phyloP scores from a whole-genome alignment of 192 early-diverging fungal genomes.

The Backusella parvicylindrica region DNA sequence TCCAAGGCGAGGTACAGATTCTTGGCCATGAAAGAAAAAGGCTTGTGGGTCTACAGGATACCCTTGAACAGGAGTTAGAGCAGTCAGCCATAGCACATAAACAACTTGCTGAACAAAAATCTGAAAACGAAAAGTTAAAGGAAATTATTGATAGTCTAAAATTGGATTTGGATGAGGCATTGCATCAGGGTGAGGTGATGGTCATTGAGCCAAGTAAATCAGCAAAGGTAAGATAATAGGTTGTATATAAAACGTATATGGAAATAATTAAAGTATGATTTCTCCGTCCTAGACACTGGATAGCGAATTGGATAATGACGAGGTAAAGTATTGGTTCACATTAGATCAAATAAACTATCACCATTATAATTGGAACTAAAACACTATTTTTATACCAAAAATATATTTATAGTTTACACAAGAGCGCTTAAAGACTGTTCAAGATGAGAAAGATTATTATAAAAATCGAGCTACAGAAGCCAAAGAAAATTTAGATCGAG shows the following conservation, averaged over 20 bases:
- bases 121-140: slow-evolving; percentile 37
- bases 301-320: slow-evolving; percentile 12
- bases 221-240: neutral
- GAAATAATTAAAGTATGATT: neutral
- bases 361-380: neutral
- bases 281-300: slow-evolving; percentile 12
- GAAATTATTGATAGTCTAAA: slow-evolving; percentile 39
- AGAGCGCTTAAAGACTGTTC: slow-evolving; percentile 17
- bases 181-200: slow-evolving; percentile 8
- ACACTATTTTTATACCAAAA: neutral
- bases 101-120: slow-evolving; percentile 36
- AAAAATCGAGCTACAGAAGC: slow-evolving; percentile 27
- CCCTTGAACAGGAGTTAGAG: slow-evolving; percentile 28
- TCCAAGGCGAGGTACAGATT: slow-evolving; percentile 25
- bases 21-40: slow-evolving; percentile 36
- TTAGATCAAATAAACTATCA: neutral
- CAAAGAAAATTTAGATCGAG: slow-evolving; percentile 26
- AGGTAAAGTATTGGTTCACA: neutral
- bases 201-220: neutral
- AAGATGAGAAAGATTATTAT: slow-evolving; percentile 37
- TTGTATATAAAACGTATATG: neutral
- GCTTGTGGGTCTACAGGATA: slow-evolving; percentile 19
- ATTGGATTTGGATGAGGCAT: slow-evolving; percentile 38
- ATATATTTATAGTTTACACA: neutral
- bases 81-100: slow-evolving; percentile 31